Base-by-base conservation (phyloP, 192 early-diverging fungal genomes). In the Coemansia sp. region DNA sequence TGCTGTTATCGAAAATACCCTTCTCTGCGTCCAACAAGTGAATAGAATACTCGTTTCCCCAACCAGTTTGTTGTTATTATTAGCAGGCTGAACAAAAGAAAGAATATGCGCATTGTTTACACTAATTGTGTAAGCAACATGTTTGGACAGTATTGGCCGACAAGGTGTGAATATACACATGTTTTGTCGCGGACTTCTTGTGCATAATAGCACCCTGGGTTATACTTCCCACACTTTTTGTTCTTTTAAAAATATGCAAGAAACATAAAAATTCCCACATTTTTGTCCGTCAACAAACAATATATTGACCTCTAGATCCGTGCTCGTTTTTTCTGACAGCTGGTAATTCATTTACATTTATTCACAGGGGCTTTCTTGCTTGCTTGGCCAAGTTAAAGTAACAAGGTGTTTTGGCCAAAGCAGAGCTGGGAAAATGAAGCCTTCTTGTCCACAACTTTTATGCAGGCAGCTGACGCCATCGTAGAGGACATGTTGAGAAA, bases 101-200 rank as follows among this genome's bases (percentile, higher is more conserved):
- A 15, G 41, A 12, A n/a, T n/a, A 45, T 12, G 5, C 41, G 15
- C 4, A 45, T 45, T 45, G 41, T 45, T 12, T 45, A n/a, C 15
- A n/a, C 15, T 45, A 12, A 55, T 55, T 55, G 53, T 55, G 53
- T 35, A 55, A 55, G 17, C 24, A 29, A 32, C 12, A 32, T 55
- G 53, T 32, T 6, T 55, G 53, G 25, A 55, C 53, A 55, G 29
- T 55, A 55, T 55, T 55, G 25, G 14, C 53, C 53, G 53, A 35
- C 11, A 27, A 53, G 41, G 14, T 45, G 41, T 45, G 41, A 45
- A 45, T 45, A n/a, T n/a, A n/a, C 41, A n/a, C 41, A 15, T 45
- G 41, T 45, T 45, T 41, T 45, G 41, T 15, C 14, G 4, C 15
- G 2, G 3, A 45, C 41, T 45, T 12, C 14, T n/a, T 45, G 2